Evolutionary conservation across 2,329 filamentous ascomycete species (phyloP).

Genomic region (Pseudogymnoascus sp.): DNA sequence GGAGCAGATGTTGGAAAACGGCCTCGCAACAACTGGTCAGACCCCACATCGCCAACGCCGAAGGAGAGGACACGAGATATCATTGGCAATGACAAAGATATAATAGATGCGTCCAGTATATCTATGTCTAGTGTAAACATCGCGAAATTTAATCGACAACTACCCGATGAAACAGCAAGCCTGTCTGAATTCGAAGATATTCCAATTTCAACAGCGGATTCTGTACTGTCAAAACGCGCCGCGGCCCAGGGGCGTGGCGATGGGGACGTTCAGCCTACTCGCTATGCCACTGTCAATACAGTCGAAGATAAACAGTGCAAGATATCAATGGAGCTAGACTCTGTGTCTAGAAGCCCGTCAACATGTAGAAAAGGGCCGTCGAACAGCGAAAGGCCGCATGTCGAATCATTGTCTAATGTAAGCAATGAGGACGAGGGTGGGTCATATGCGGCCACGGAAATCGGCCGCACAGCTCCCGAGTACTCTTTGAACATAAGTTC

Average conservation of each 20-base stretch:
- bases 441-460: not conserved
- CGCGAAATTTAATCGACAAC: not conserved
- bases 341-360: not conserved
- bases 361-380: not conserved
- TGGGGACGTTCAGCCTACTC: not conserved
- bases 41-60: slow-evolving; percentile 23
- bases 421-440: not conserved
- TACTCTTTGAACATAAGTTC: not conserved
- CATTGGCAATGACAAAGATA: not conserved
- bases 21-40: slow-evolving; percentile 22
- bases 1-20: slow-evolving; percentile 24
- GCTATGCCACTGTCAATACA: not conserved
- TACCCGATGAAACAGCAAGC: not conserved
- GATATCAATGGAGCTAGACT: not conserved
- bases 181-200: not conserved
- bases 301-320: not conserved
- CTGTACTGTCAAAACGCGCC: not conserved
- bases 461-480: not conserved
- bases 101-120: not conserved
- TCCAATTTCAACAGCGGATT: not conserved
- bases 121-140: not conserved
- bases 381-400: not conserved
- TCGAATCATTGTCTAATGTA: not conserved
- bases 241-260: not conserved
- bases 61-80: not conserved